Base-by-base conservation (phyloP, 768 basidiomycete species). In the Tricholoma matsutake region DNA sequence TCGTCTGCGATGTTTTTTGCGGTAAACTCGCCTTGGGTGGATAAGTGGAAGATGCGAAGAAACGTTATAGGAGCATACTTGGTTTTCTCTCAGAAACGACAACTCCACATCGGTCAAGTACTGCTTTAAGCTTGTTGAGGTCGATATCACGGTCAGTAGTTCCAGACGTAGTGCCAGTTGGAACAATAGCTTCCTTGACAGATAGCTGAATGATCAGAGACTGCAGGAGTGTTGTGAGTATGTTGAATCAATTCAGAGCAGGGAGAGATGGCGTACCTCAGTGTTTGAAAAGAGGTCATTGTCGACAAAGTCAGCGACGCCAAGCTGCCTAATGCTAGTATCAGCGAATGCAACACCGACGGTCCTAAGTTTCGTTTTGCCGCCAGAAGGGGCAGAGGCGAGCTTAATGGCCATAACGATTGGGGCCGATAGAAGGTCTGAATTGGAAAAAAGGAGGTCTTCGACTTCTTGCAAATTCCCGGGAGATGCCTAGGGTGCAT, bases 241-340 rank as follows among this genome's bases (percentile, higher is more conserved):
- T n/a, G 29, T 39, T 35, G 16, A 11, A 58, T 28, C 11, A 34
- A 18, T 8, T 11, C 3, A n/a, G 6, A 18, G 29, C 8, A 22
- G 20, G 35, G 53, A 22, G 45, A 14, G 56, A n/a, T 16, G 13
- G 58, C 75, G 43, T 61, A 94, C 96, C 81, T 99, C 96, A 3
- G 90, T 88, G 67, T 98, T 99, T 0, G 94, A 95, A 73, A 96
- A 98, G 14, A 94, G 77, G 62, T 98, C 97, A 66, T 95, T 96
- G 73, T 99, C 97, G 7, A 88, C 85, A 67, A 93, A 98, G 63
- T 98, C 94, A 11, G 91, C 82, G 0, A 96, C 89, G 0, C 97
- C 97, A 4, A 99, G 80, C 67, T 91, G 84, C 20, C 93, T 86
- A 6, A 86, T 78, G 62, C 88, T 92, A 0, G 94, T 91, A 73